A percentile compares a stretch with the other conserved stretches of the same genome.
phyloP scores from a whole-genome alignment of 345 rosid genomes.

The Rhodomyrtus tomentosa region DNA sequence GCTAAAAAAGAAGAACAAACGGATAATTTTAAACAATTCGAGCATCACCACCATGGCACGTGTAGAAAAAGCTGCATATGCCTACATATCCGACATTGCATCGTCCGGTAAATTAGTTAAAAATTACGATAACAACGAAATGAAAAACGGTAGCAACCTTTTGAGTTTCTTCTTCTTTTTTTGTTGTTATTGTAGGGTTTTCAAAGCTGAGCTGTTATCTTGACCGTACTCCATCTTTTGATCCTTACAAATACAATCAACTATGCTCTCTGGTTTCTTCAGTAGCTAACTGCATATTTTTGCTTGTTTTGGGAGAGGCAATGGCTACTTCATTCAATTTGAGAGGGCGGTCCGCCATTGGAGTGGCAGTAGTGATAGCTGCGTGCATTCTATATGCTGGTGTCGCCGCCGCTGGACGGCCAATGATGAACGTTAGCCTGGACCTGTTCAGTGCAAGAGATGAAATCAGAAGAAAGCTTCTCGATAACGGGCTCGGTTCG shows the following conservation, averaged over 20 bases:
- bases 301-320: not conserved
- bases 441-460: not conserved
- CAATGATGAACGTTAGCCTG: not conserved
- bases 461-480: constrained; percentile 2
- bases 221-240: not conserved
- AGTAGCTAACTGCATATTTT: not conserved
- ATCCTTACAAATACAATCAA: not conserved
- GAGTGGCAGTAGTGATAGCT: not conserved
- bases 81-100: not conserved
- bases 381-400: not conserved
- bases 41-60: not conserved
- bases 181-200: not conserved
- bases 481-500: constrained; percentile 23
- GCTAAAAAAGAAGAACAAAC: not conserved
- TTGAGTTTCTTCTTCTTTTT: not conserved
- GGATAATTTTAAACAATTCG: not conserved
- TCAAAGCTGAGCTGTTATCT: not conserved
- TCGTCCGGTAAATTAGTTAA: not conserved
- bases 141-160: not conserved
- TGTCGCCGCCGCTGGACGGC: not conserved
- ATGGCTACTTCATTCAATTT: not conserved
- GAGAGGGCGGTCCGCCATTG: not conserved
- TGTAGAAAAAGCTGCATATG: not conserved
- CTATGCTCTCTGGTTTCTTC: not conserved
- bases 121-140: not conserved